These are phyloP conservation scores for Ceratobasidium sp. DNA, from an alignment of 1,284 basidiomycete species.

Conservation along the genomic window DNA sequence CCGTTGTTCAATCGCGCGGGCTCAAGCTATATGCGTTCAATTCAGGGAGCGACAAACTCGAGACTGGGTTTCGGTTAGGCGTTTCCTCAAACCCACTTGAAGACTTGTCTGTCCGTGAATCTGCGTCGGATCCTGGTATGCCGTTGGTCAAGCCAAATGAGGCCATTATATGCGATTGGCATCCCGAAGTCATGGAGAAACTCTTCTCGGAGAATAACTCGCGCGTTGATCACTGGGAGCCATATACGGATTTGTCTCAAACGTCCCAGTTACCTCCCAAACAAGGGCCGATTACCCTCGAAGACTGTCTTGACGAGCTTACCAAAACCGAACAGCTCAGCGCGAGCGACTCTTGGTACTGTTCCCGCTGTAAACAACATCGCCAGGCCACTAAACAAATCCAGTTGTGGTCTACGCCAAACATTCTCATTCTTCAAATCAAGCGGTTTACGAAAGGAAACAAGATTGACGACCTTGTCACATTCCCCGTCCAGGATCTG, in stretches of 20 bases:
- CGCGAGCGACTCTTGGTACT: conserved; percentile 98
- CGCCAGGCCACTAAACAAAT: conserved; percentile 99
- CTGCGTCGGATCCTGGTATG: neutral
- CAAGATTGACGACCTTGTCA: conserved; percentile 93
- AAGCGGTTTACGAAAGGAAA: conserved; percentile 97
- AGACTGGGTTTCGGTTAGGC: conserved; percentile 38
- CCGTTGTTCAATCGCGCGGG: neutral
- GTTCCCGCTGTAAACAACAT: conserved; percentile 96
- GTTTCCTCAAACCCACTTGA: neutral
- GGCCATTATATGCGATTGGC: conserved; percentile 87
- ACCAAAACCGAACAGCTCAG: conserved; percentile 95
- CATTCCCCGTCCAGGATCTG: conserved; percentile 92
- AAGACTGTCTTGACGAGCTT: conserved; percentile 96
- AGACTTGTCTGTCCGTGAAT: neutral
- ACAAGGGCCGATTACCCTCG: conserved; percentile 77
- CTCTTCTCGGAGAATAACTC: conserved; percentile 75
- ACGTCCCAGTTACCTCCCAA: conserved; percentile 57
- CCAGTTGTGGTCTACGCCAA: conserved; percentile 98
- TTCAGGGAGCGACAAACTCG: neutral
- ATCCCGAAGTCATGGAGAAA: conserved; percentile 75
- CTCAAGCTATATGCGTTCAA: conserved; percentile 14
- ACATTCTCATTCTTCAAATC: conserved; percentile 96
- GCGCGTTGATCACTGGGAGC: conserved; percentile 70
- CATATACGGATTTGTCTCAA: conserved; percentile 42
- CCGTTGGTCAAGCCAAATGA: conserved; percentile 61